Percentiles rank a stretch among this genome's conserved stretches.
Evolutionary conservation across 805 yeast genomes (phyloP).

Genomic region (Spathaspora boniae): DNA sequence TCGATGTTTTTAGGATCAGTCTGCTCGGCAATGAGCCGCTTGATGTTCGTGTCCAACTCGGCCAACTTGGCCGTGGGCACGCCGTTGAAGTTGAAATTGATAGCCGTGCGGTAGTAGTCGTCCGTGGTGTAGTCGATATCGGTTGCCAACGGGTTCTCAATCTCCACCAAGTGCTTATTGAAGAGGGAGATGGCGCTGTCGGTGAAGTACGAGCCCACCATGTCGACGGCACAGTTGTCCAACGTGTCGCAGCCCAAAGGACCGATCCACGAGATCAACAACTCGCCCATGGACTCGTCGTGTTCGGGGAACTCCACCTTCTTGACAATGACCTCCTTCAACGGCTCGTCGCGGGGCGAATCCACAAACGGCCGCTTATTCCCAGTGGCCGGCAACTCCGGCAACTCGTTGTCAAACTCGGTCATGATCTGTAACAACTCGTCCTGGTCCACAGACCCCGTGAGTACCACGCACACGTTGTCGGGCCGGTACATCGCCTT

Average conservation of each 20-base stretch:
- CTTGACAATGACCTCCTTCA: slow-evolving; percentile 36
- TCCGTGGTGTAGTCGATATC: slow-evolving; percentile 68
- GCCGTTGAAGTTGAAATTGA: slow-evolving; percentile 58
- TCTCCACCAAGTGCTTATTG: slow-evolving; percentile 68
- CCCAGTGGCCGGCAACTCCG: slow-evolving; percentile 32
- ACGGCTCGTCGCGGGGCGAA: slow-evolving; percentile 45
- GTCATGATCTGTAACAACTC: slow-evolving; percentile 63
- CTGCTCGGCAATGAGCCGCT: slow-evolving; percentile 53
- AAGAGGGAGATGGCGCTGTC: slow-evolving; percentile 76
- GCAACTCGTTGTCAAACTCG: slow-evolving; percentile 58
- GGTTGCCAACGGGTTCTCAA: slow-evolving; percentile 77
- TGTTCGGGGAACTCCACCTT: slow-evolving; percentile 80
- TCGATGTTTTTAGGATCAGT: slow-evolving; percentile 52
- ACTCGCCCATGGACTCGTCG: slow-evolving; percentile 81
- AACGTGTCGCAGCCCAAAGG: slow-evolving; percentile 54
- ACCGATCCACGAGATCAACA: slow-evolving; percentile 77
- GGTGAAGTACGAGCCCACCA: slow-evolving; percentile 70
- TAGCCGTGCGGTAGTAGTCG: slow-evolving; percentile 62
- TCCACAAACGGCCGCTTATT: slow-evolving; percentile 78
- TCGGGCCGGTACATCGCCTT: slow-evolving; percentile 69
- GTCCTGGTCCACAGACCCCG: slow-evolving; percentile 79
- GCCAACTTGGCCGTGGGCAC: slow-evolving; percentile 68
- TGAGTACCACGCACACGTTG: slow-evolving; percentile 75
- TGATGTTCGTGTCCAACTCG: slow-evolving; percentile 50
- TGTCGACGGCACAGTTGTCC: slow-evolving; percentile 64